Conservation (phyloP, 2,329 filamentous ascomycete species). For the Coniochaeta hoffmannii region DNA sequence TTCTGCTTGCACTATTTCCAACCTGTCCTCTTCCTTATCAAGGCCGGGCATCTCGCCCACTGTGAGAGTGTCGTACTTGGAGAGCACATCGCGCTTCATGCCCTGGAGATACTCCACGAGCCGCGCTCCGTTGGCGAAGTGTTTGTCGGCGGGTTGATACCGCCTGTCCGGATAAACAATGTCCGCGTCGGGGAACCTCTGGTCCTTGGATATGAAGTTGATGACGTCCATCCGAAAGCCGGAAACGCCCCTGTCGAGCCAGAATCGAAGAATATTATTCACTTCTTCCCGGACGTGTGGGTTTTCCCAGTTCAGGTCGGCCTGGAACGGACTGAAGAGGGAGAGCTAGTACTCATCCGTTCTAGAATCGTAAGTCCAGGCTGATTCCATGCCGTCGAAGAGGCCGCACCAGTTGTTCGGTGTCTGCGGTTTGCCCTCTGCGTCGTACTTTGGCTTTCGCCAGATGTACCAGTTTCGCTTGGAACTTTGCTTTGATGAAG, state of each 20-base stretch:
- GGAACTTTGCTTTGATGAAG: slow-evolving; percentile 42
- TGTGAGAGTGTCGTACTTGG: slow-evolving; percentile 56
- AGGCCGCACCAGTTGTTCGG: slow-evolving; percentile 49
- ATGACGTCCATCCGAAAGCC: slow-evolving; percentile 69
- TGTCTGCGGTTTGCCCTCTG: slow-evolving; percentile 48
- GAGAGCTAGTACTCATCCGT: slow-evolving; percentile 52
- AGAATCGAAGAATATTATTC: slow-evolving; percentile 67
- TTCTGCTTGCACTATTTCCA: slow-evolving; percentile 48
- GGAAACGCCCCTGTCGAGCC: slow-evolving; percentile 66
- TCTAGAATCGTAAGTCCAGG: slow-evolving; percentile 39
- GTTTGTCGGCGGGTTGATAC: slow-evolving; percentile 42
- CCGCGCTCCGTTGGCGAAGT: slow-evolving; percentile 59
- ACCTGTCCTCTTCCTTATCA: slow-evolving; percentile 48
- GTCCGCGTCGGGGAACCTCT: slow-evolving; percentile 46
- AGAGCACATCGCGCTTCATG: slow-evolving; percentile 52
- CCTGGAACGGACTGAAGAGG: slow-evolving; percentile 63
- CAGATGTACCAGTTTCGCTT: slow-evolving; percentile 61
- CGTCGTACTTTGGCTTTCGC: slow-evolving; percentile 48
- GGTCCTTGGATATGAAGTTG: slow-evolving; percentile 62
- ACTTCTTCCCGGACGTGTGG: too few species aligned
- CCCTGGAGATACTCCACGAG: slow-evolving; percentile 62
- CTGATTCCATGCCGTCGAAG: slow-evolving; percentile 31
- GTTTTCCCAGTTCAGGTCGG: slow-evolving; percentile 67
- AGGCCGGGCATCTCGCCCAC: slow-evolving; percentile 61
- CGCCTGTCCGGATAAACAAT: slow-evolving; percentile 35